Percentiles rank a stretch among this genome's conserved stretches.
phyloP scores from a whole-genome alignment of 805 yeast species.

The Monosporozyma siamensis region DNA sequence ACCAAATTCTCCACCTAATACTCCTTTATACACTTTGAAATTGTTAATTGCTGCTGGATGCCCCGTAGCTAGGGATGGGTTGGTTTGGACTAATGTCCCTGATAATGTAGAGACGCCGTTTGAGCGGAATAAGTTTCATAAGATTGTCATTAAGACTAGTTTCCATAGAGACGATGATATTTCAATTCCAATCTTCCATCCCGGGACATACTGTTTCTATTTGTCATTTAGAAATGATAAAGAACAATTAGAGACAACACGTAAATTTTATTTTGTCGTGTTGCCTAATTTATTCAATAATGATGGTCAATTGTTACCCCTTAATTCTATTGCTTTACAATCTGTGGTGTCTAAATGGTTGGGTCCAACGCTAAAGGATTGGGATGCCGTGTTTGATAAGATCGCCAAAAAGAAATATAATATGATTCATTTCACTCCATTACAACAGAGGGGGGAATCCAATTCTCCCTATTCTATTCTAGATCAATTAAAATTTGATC shows the following conservation, averaged over 20 bases:
- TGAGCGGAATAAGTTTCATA: slow-evolving; percentile 47
- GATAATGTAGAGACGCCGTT: slow-evolving; percentile 35
- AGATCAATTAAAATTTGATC: slow-evolving; percentile 78
- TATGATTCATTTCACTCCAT: slow-evolving; percentile 93
- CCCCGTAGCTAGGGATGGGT: slow-evolving; percentile 59
- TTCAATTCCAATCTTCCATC: slow-evolving; percentile 50
- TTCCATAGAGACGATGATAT: slow-evolving; percentile 57
- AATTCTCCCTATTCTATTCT: slow-evolving; percentile 88
- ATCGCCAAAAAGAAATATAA: slow-evolving; percentile 76
- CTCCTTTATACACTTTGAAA: slow-evolving; percentile 41
- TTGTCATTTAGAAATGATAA: slow-evolving; percentile 42
- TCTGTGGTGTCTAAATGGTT: slow-evolving; percentile 88
- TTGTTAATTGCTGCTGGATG: slow-evolving; percentile 70
- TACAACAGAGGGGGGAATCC: slow-evolving; percentile 81
- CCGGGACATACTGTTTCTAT: slow-evolving; percentile 77
- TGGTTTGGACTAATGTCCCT: slow-evolving; percentile 68
- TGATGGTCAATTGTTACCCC: slow-evolving; percentile 47
- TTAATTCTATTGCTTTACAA: slow-evolving; percentile 74
- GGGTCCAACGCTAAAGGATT: slow-evolving; percentile 61
- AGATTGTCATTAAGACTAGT: slow-evolving; percentile 41
- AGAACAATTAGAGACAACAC: slow-evolving; percentile 39
- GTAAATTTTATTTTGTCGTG: slow-evolving; percentile 63
- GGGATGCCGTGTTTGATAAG: slow-evolving; percentile 58
- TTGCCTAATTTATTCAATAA: slow-evolving; percentile 59
- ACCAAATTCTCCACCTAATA: slow-evolving; percentile 29